Evolutionary conservation across 495 filamentous ascomycete genomes (phyloP), one percentile per base, ranked within the genome.

Genomic region (Penicillium pancosmium): DNA sequence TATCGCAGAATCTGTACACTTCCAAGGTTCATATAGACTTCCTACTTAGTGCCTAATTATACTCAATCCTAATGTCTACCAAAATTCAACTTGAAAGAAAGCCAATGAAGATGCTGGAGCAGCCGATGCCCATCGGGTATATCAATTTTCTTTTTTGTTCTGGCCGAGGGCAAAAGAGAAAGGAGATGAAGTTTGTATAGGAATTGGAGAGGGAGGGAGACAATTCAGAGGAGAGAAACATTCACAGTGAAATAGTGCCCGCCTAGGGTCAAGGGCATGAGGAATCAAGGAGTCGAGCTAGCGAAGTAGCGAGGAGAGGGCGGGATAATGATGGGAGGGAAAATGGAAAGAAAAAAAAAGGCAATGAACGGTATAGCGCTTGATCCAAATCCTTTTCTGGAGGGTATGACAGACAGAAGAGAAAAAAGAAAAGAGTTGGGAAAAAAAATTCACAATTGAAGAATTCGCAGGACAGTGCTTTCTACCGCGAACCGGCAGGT

Each of bases 91-190:
- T 5, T 40, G 36, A n/a, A 15, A 40, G 11, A 40, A 40, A 40
- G 27, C 8, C 27, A 31, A 31, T 31, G 36, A 40, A 40, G 15
- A 13, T 13, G 36, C 36, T n/a, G 36, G 36, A 4, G 36, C 15
- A 40, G 15, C 36, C 4, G 36, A 40, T 12, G 15, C 16, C 43
- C 43, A 46, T 44, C 44, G 64, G 66, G 66, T 66, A 66, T 68
- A 66, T 64, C 55, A 63, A 59, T 57, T 66, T 57, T 31, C 27
- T 66, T 57, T 63, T 56, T 23, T 18, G 36, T 44, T 48, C 33
- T 35, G 52, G 27, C 8, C 16, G 18, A 18, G 31, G 47, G 34
- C 35, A 41, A 27, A 55, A 52, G 23, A 13, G 48, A 34, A 23
- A 27, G 52, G 16, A 19, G 38, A 58, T 15, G 31, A 52, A 50